Conservation (phyloP, 1,284 basidiomycete species). For the Rhodotorula mucilaginosa region DNA sequence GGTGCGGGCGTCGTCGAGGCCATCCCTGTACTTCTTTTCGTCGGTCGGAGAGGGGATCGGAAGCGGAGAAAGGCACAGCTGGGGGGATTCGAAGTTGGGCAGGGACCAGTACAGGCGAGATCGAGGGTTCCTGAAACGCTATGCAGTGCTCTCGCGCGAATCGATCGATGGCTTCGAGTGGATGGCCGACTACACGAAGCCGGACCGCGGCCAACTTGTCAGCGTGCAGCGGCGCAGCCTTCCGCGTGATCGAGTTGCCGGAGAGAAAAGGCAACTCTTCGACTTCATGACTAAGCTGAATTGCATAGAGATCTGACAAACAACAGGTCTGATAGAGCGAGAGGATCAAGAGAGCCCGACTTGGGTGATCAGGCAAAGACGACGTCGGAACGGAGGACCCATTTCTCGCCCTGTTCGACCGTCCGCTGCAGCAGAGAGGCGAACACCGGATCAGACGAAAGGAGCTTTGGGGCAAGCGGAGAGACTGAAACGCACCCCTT, state of each 20-base stretch:
- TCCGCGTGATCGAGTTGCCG: no score
- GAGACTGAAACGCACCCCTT: constrained; percentile 58
- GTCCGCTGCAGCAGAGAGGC: not conserved
- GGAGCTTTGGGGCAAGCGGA: no score
- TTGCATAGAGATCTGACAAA: no score
- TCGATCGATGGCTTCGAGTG: no score
- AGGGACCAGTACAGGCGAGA: no score
- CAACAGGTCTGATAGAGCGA: not conserved
- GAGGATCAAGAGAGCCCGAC: not conserved
- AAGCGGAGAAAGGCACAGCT: not conserved
- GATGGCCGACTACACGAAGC: no score
- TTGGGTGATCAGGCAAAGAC: constrained; percentile 56
- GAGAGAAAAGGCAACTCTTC: no score
- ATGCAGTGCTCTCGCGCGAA: no score
- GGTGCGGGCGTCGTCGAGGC: not conserved
- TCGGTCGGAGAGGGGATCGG: not conserved
- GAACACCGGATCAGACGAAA: not conserved
- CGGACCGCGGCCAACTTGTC: not conserved
- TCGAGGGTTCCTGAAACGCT: no score
- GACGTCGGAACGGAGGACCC: constrained; percentile 71
- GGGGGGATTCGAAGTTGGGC: not conserved
- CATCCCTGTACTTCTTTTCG: not conserved
- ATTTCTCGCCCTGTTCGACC: constrained; percentile 67
- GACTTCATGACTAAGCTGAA: no score
- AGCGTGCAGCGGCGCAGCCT: no score